Base-by-base conservation (phyloP, 768 basidiomycete genomes). In the Suillus subalutaceus region DNA sequence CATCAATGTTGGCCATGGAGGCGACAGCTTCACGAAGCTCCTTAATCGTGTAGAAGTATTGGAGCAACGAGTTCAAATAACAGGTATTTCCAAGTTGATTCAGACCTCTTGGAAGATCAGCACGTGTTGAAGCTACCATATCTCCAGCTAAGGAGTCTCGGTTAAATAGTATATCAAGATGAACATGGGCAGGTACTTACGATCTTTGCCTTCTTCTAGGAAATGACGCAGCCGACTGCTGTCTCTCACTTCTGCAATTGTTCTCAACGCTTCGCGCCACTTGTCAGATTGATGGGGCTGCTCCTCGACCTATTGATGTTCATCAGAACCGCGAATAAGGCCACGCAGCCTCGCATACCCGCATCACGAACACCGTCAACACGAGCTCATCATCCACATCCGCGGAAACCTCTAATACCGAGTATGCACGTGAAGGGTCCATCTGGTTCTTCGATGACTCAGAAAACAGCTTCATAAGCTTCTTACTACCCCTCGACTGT, bases 21-120 rank as follows among this genome's bases (percentile, higher is more conserved):
- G 79, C 80, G 10, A 97, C 88, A 7, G 91, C 89, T 23, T 90
- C 88, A 40, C 96, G 86, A 35, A 97, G 85, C 43, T 96, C 93
- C 73, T 87, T 91, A 77, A 97, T 94, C n/a, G 95, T 97, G 75
- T 95, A 97, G 75, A 97, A 96, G 75, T 97, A 97, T 91, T 97
- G 74, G 20, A 92, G 79, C 64, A 92, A 80, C 44, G 91, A 94
- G 73, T 94, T 95, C 57, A 93, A 80, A 72, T 94, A 94, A 72
- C 94, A 94, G 0, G 93, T 95, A 71, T 94, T 95, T 60, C 93
- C 93, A 26, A 94, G 84, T 72, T 96, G 94, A 73, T 95, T 91
- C 37, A 96, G 83, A 6, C 94, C 95, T 65, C 94, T 86, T 35
- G 94, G 94, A 72, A 91, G 82, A 67, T 94, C 93, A 4, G 82